Percentiles rank a stretch among this genome's conserved stretches.
Evolutionary conservation across 73 alveolate species (phyloP).

Genomic region (Paramecium pentaurelia): DNA sequence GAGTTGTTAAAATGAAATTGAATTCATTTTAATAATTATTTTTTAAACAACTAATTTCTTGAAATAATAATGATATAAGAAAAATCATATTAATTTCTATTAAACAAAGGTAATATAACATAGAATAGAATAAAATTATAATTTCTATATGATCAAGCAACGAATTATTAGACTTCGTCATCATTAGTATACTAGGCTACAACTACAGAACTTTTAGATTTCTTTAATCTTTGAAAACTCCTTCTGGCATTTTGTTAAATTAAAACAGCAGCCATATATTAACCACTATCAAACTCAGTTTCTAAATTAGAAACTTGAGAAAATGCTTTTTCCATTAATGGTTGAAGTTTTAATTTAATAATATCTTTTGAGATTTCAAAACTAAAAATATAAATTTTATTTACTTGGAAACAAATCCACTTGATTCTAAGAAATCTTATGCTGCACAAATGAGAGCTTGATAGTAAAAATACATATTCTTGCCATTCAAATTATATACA

Average conservation of each 20-base stretch:
- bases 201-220: not conserved
- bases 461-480: not conserved
- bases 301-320: not conserved
- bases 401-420: not conserved
- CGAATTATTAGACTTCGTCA: conserved; percentile 32
- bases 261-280: conserved; percentile 5
- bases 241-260: not conserved
- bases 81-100: not conserved
- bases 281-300: conserved; percentile 11
- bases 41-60: no score
- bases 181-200: not conserved
- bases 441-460: not conserved
- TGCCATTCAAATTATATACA: not conserved
- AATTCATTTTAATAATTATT: not conserved
- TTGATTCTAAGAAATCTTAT: conserved; percentile 1
- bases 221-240: not conserved
- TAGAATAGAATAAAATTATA: not conserved
- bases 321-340: not conserved
- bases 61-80: no score
- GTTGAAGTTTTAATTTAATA: not conserved
- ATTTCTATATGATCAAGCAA: not conserved
- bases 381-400: not conserved
- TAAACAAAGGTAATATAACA: not conserved
- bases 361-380: not conserved
- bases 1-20: not conserved